phyloP scores from a whole-genome alignment of 148 eudicot genomes.

The Mesembryanthemum crystallinum region DNA sequence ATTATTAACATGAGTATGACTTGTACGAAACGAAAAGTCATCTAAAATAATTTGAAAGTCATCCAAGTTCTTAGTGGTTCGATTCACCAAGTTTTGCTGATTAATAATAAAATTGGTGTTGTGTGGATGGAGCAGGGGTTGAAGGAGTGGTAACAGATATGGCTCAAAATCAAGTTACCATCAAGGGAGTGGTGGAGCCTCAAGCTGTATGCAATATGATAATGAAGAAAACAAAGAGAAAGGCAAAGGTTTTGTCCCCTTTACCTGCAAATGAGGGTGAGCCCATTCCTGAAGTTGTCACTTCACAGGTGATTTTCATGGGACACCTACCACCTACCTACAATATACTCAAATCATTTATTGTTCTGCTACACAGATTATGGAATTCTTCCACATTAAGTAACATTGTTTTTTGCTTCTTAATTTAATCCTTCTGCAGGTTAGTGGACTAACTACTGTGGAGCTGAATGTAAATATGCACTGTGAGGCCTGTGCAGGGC shows the following conservation, averaged over 20 bases:
- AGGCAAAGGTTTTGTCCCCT: conserved; percentile 74
- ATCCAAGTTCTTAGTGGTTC: too few species aligned
- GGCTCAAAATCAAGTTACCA: conserved; percentile 67
- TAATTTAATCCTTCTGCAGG: conserved; percentile 34
- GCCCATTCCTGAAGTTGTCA: conserved; percentile 66
- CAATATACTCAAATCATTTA: background rate
- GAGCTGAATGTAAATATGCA: conserved; percentile 97
- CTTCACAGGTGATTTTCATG: conserved; percentile 61
- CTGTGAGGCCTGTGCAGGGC: conserved; percentile 90
- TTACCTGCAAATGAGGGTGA: conserved; percentile 78
- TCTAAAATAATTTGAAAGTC: too few species aligned
- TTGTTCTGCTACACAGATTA: background rate
- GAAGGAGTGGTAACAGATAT: conserved; percentile 73
- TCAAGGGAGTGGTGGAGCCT: conserved; percentile 86
- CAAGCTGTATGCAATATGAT: conserved; percentile 65
- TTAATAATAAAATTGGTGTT: background rate
- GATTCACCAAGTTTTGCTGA: too few species aligned
- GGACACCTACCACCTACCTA: conserved; percentile 2
- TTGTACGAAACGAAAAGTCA: too few species aligned
- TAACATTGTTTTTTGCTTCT: background rate
- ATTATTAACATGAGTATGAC: too few species aligned
- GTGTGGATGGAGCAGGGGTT: conserved; percentile 52
- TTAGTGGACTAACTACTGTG: conserved; percentile 66
- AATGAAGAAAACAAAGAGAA: conserved; percentile 74
- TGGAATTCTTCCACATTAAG: background rate